Conservation (phyloP, 2,329 filamentous ascomycete genomes). For the Sclerotinia borealis region DNA sequence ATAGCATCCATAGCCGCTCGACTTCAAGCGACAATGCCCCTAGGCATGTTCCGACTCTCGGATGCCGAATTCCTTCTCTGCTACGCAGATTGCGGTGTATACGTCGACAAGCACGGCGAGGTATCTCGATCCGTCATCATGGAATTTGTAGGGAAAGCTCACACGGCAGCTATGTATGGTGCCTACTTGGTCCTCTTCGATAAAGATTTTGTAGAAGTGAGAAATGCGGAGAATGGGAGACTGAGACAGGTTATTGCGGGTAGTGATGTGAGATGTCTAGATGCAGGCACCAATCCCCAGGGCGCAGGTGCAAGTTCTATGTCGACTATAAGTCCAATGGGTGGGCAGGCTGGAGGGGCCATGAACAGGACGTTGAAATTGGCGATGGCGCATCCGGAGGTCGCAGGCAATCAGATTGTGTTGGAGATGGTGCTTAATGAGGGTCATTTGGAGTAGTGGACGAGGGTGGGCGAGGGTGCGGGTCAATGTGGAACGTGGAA, state of each 20-base stretch:
- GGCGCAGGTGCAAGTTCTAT: conserved; percentile 44
- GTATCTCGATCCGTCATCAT: conserved; percentile 91
- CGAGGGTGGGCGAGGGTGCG: background rate
- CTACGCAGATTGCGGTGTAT: conserved; percentile 94
- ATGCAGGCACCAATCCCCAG: conserved; percentile 61
- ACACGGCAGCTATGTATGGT: conserved; percentile 80
- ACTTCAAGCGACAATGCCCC: conserved; percentile 75
- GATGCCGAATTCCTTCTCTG: conserved; percentile 88
- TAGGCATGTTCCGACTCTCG: conserved; percentile 94
- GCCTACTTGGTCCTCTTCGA: conserved; percentile 92
- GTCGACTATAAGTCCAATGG: conserved; percentile 19
- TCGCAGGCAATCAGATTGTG: conserved; percentile 77
- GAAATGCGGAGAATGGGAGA: conserved; percentile 92
- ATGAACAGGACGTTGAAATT: conserved; percentile 79
- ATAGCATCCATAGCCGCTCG: conserved; percentile 82
- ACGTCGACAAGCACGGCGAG: conserved; percentile 96
- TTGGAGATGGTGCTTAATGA: conserved; percentile 91
- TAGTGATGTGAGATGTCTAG: conserved; percentile 80
- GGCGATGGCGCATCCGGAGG: conserved; percentile 88
- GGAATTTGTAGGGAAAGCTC: conserved; percentile 95
- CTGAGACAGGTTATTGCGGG: conserved; percentile 92
- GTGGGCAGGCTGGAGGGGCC: conserved; percentile 28
- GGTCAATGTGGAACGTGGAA: background rate
- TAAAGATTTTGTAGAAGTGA: conserved; percentile 92
- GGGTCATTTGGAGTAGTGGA: conserved; percentile 48